phyloP scores from a whole-genome alignment of 2,329 filamentous ascomycete species.

The Xylariaceae sp. region DNA sequence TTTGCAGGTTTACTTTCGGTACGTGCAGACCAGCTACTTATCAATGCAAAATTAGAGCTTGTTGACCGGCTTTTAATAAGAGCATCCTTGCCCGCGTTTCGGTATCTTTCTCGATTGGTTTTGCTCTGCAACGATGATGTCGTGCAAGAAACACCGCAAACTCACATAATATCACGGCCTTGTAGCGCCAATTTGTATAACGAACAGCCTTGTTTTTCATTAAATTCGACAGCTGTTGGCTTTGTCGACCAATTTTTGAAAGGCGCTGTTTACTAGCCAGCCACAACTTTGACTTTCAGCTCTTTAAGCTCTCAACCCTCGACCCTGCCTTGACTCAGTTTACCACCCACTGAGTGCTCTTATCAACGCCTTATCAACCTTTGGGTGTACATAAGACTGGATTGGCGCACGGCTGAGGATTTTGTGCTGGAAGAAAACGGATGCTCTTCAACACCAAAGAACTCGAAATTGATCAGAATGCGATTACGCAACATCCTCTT shows the following conservation, averaged over 20 bases:
- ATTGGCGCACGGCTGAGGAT: constrained; percentile 6
- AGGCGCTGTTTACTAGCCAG: constrained; percentile 15
- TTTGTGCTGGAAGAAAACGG: constrained; percentile 1
- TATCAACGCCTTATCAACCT: constrained; percentile 1
- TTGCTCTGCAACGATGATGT: constrained; percentile 19
- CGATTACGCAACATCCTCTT: constrained; percentile 30
- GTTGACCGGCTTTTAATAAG: constrained; percentile 10
- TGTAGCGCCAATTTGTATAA: constrained; percentile 12
- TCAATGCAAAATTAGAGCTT: not conserved
- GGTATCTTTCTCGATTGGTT: constrained; percentile 12
- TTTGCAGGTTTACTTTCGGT: constrained; percentile 17
- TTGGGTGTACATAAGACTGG: constrained; percentile 9
- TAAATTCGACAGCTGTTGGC: not conserved
- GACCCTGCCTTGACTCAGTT: not conserved
- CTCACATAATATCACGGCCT: constrained; percentile 22
- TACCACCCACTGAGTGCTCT: not conserved
- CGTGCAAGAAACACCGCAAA: constrained; percentile 22
- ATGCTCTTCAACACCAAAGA: not conserved
- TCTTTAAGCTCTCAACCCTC: constrained; percentile 8
- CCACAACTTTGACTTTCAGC: constrained; percentile 16
- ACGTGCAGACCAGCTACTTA: constrained; percentile 4
- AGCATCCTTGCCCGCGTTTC: not conserved
- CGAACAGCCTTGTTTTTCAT: constrained; percentile 7
- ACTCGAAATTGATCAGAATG: constrained; percentile 28
- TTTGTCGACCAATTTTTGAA: constrained; percentile 13